phyloP scores from a whole-genome alignment of 2,329 filamentous ascomycete species.

The Grosmannia penicillata region DNA sequence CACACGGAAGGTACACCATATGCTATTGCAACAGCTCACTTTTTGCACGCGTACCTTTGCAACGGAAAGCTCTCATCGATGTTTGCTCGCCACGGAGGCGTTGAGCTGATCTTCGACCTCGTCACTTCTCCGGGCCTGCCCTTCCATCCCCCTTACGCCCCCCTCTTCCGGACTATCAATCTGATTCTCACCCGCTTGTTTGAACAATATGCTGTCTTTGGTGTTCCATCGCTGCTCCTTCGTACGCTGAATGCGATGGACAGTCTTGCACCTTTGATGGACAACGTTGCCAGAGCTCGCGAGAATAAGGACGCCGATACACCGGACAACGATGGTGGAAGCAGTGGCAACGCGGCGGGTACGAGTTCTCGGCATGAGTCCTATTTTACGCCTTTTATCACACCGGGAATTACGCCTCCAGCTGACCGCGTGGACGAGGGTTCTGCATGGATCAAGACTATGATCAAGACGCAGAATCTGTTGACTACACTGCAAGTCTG shows the following conservation, averaged over 20 bases:
- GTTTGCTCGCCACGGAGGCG: conserved; percentile 66
- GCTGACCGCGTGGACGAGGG: conserved; percentile 38
- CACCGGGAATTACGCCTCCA: conserved; percentile 21
- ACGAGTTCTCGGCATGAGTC: conserved; percentile 24
- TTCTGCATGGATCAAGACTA: conserved; percentile 63
- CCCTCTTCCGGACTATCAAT: conserved; percentile 54
- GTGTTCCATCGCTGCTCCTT: conserved; percentile 66
- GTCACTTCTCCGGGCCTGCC: conserved; percentile 70
- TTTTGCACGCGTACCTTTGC: conserved; percentile 59
- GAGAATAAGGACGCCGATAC: background rate
- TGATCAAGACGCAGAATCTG: conserved; percentile 64
- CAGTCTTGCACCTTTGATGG: conserved; percentile 49
- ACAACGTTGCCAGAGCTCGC: conserved; percentile 1
- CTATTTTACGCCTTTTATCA: conserved; percentile 58
- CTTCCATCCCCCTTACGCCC: conserved; percentile 52
- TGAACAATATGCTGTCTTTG: conserved; percentile 65
- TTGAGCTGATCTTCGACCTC: conserved; percentile 73
- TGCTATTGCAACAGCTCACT: conserved; percentile 60
- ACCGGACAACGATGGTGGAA: background rate
- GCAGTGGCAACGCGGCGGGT: background rate
- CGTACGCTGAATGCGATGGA: conserved; percentile 58
- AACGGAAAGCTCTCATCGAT: conserved; percentile 57
- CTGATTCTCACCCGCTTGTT: conserved; percentile 64
- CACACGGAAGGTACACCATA: conserved; percentile 45
- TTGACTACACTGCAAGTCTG: conserved; percentile 61